A percentile compares a stretch with the other conserved stretches of the same genome.
Conservation (phyloP, 768 basidiomycete species). For the Lyophyllum atratum region DNA sequence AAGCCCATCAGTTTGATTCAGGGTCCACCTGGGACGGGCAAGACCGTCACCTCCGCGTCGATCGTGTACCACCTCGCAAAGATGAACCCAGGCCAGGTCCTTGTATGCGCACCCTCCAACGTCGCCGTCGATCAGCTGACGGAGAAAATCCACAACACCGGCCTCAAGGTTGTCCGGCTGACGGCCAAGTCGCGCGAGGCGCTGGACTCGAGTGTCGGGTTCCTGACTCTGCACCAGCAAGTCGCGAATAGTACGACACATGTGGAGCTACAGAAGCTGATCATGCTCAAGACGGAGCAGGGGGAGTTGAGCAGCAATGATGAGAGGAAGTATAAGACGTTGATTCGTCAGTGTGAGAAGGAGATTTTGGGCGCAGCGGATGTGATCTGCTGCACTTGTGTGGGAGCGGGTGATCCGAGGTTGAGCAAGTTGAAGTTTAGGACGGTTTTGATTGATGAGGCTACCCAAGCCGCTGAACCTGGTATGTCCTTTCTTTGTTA, state of each 20-base stretch:
- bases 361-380: slow-evolving; percentile 95
- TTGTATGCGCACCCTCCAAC: slow-evolving; percentile 98
- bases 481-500: slow-evolving; percentile 69
- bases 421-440: slow-evolving; percentile 97
- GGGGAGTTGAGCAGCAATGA: slow-evolving; percentile 96
- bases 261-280: slow-evolving; percentile 96
- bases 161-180: slow-evolving; percentile 94
- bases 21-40: slow-evolving; percentile 97
- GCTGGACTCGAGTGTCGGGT: slow-evolving; percentile 91
- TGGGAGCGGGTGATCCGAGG: slow-evolving; percentile 95
- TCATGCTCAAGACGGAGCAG: slow-evolving; percentile 96
- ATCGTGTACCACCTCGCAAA: slow-evolving; percentile 98
- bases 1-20: slow-evolving; percentile 98
- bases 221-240: slow-evolving; percentile 95
- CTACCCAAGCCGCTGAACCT: slow-evolving; percentile 97
- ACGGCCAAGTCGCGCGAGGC: slow-evolving; percentile 99
- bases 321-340: slow-evolving; percentile 96
- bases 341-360: slow-evolving; percentile 95
- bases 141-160: slow-evolving; percentile 99
- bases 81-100: slow-evolving; percentile 99
- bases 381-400: slow-evolving; percentile 98
- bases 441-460: slow-evolving; percentile 98
- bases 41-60: slow-evolving; percentile 98
- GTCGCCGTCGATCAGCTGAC: slow-evolving; percentile 99
- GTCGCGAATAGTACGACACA: slow-evolving; percentile 96